These are phyloP conservation scores for Laetiporus sulphureus DNA, from an alignment of 1,284 basidiomycete species.

Conservation along the genomic window DNA sequence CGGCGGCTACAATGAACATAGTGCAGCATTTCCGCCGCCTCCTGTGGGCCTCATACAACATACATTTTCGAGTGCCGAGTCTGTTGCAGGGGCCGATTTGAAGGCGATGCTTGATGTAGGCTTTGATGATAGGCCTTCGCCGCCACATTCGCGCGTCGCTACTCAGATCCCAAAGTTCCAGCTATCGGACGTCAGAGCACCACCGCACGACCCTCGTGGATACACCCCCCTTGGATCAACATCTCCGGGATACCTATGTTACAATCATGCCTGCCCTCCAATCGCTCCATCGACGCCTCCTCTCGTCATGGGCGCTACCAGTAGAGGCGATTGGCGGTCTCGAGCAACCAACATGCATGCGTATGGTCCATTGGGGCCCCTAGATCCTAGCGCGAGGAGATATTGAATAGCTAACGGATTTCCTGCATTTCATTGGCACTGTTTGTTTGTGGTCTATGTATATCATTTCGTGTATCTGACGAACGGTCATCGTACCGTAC, in stretches of 20 bases:
- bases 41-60: slow-evolving; percentile 62
- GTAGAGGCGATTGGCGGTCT: slow-evolving; percentile 31
- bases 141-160: slow-evolving; percentile 24
- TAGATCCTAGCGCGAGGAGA: slow-evolving; percentile 51
- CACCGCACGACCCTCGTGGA: slow-evolving; percentile 35
- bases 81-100: slow-evolving; percentile 69
- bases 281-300: no score
- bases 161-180: slow-evolving; percentile 48
- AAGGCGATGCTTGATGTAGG: slow-evolving; percentile 87
- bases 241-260: slow-evolving; percentile 41
- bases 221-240: slow-evolving; percentile 50
- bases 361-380: slow-evolving; percentile 74
- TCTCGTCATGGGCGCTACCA: slow-evolving; percentile 31
- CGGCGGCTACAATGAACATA: slow-evolving; percentile 85
- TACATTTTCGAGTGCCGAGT: slow-evolving; percentile 46
- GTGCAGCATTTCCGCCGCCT: slow-evolving; percentile 72
- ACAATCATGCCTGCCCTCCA: slow-evolving; percentile 36
- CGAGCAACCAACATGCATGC: slow-evolving; percentile 37
- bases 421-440: slow-evolving; percentile 12
- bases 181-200: slow-evolving; percentile 45
- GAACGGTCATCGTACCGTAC: no score
- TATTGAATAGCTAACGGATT: slow-evolving; percentile 15
- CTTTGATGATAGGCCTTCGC: slow-evolving; percentile 62
- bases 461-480: no score
- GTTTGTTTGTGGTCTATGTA: slow-evolving; percentile 16